phyloP scores from a whole-genome alignment of 1,139 yeast genomes.

The Lodderomyces oxycetoniae region DNA sequence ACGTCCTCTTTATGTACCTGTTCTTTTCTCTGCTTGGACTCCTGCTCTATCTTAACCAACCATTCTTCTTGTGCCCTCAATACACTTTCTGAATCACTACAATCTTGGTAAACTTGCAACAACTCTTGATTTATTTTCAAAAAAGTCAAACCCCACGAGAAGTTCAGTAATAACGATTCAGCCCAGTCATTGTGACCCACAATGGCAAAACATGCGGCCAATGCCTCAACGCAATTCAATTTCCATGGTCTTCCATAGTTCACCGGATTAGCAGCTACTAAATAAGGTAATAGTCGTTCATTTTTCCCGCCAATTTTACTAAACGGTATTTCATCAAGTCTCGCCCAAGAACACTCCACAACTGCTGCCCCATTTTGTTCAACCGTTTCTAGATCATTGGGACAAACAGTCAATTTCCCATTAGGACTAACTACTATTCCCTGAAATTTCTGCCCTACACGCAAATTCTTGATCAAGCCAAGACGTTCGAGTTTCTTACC shows the following conservation, averaged over 20 bases:
- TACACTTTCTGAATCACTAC: constrained; percentile 79
- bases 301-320: constrained; percentile 85
- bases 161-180: constrained; percentile 62
- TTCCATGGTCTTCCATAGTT: constrained; percentile 97
- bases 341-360: constrained; percentile 98
- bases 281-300: constrained; percentile 82
- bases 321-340: constrained; percentile 93
- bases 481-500: constrained; percentile 90
- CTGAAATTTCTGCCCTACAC: constrained; percentile 86
- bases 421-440: constrained; percentile 93
- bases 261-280: constrained; percentile 95
- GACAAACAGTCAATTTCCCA: constrained; percentile 88
- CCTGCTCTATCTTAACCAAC: constrained; percentile 65
- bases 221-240: constrained; percentile 92
- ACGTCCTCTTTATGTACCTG: constrained; percentile 54
- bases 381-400: constrained; percentile 74
- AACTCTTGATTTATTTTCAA: constrained; percentile 78
- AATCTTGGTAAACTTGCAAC: constrained; percentile 64
- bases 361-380: constrained; percentile 88
- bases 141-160: constrained; percentile 91
- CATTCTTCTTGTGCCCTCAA: constrained; percentile 70
- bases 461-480: constrained; percentile 71
- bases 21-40: constrained; percentile 59
- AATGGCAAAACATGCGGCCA: constrained; percentile 95
- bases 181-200: constrained; percentile 95